Evolutionary conservation across 805 yeast genomes (phyloP), one percentile per base, ranked within the genome.

Genomic region (Cephaloascus albidus): DNA sequence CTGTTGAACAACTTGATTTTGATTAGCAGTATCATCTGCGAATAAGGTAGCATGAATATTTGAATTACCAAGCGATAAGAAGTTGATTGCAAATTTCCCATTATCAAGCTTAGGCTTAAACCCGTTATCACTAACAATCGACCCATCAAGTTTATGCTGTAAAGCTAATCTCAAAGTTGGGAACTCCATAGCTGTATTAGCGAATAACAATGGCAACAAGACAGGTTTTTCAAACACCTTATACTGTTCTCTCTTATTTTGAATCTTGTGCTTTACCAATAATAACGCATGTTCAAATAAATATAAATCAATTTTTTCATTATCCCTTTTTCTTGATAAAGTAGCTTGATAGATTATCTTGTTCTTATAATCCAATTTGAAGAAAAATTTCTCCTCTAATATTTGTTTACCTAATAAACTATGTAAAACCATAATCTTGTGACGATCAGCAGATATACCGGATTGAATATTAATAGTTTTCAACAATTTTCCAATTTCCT

Each of bases 361-460:
- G 50, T 83, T 78, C 48, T 84, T 95, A 42, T 87, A 87, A 37
- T 81, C 77, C 47, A 93, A 69, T 46, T 86, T 87, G 63, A 93
- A 70, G 54, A 90, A 94, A 48, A 82, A 89, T 51, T 81, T 76
- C 51, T 89, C 96, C 23, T 87, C 81, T 43, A 93, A 71, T 39
- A 86, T 80, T 57, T 86, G 96, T 52, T 85, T 85, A 8, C 72
- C 72, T 35, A 67, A 53, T 26, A 65, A 55, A 39, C 70, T 45
- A 43, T 66, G 71, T 55, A 93, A 70, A 37, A 88, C 80, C 66
- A 88, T 83, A 44, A 93, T 73, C 47, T 89, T 86, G 62, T 88
- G 87, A 46, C 96, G 73, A 65, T 90, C 96, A 31, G 93, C 88
- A 23, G 95, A 86, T 49, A 83, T 89, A 62, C 98, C 98, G 33